phyloP scores from a whole-genome alignment of 345 rosid species.

The Moricandia moricandioides region DNA sequence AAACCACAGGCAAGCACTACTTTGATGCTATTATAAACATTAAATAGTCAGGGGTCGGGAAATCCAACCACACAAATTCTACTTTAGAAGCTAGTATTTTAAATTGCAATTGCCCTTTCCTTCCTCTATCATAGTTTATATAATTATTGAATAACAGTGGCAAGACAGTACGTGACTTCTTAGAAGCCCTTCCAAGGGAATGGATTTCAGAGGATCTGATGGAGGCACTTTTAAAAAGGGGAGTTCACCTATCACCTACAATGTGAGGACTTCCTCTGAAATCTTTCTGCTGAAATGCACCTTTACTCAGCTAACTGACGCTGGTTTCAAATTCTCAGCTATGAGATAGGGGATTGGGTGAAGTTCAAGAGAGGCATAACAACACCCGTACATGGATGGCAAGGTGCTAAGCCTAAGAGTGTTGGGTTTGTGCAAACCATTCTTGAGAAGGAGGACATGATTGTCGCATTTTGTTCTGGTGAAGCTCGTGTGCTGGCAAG shows the following conservation, averaged over 20 bases:
- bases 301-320: slow-evolving; percentile 2
- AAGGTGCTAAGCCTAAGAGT: slow-evolving; percentile 83
- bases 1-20: slow-evolving; percentile 75
- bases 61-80: too few species aligned
- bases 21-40: slow-evolving; percentile 4
- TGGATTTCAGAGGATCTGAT: slow-evolving; percentile 97
- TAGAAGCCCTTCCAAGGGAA: slow-evolving; percentile 96
- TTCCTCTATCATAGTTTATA: slow-evolving; percentile 21
- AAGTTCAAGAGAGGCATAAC: slow-evolving; percentile 79
- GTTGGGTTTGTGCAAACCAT: slow-evolving; percentile 96
- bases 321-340: slow-evolving; percentile 45
- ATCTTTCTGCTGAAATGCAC: slow-evolving; percentile 20
- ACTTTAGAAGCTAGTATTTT: too few species aligned
- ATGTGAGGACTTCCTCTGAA: slow-evolving; percentile 50
- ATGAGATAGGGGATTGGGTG: slow-evolving; percentile 96
- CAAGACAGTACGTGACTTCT: slow-evolving; percentile 77
- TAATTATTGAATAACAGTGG: slow-evolving; percentile 58
- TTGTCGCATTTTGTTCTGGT: slow-evolving; percentile 92
- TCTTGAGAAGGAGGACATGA: slow-evolving; percentile 68
- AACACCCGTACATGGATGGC: slow-evolving; percentile 86
- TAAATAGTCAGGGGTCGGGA: too few species aligned
- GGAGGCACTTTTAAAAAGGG: slow-evolving; percentile 77
- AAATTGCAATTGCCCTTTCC: too few species aligned
- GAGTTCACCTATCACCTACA: slow-evolving; percentile 86
- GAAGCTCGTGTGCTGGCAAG: slow-evolving; percentile 77